Evolutionary conservation across 768 basidiomycete genomes (phyloP).

Genomic region (Psilocybe cubensis): DNA sequence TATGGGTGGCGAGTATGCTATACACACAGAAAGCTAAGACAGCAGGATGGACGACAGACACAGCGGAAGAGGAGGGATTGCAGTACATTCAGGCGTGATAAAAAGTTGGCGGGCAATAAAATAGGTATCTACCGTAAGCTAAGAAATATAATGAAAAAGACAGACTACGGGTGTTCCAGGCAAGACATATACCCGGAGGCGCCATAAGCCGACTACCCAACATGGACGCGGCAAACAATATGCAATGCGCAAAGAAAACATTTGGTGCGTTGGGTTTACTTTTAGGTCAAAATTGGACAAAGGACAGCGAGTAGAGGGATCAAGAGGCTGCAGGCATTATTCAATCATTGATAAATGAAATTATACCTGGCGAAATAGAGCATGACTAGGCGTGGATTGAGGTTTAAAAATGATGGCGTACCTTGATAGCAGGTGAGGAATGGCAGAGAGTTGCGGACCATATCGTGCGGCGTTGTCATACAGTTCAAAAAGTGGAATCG

Average conservation of each 20-base stretch:
- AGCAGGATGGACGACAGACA: not conserved
- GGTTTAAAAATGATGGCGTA: conserved; percentile 23
- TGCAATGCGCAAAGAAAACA: not conserved
- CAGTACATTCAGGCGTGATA: not conserved
- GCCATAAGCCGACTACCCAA: not conserved
- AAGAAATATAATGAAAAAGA: not conserved
- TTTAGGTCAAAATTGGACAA: not conserved
- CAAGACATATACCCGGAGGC: not conserved
- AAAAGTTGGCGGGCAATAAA: not conserved
- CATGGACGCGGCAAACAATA: too few species aligned
- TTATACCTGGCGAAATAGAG: conserved; percentile 16
- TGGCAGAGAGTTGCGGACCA: conserved; percentile 92
- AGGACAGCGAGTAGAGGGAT: too few species aligned
- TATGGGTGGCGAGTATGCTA: not conserved
- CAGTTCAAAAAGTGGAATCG: conserved; percentile 94
- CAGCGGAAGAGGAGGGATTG: too few species aligned
- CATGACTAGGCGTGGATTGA: not conserved
- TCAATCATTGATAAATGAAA: conserved; percentile 22
- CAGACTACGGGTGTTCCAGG: not conserved
- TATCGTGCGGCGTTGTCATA: conserved; percentile 98
- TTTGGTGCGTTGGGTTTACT: not conserved
- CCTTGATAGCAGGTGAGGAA: conserved; percentile 91
- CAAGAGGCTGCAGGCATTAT: not conserved
- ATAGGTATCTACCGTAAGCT: not conserved
- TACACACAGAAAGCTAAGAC: not conserved